Evolutionary conservation across 2,329 filamentous ascomycete species (phyloP), one percentile per base, ranked within the genome.

Genomic region (Diplodia seriata): DNA sequence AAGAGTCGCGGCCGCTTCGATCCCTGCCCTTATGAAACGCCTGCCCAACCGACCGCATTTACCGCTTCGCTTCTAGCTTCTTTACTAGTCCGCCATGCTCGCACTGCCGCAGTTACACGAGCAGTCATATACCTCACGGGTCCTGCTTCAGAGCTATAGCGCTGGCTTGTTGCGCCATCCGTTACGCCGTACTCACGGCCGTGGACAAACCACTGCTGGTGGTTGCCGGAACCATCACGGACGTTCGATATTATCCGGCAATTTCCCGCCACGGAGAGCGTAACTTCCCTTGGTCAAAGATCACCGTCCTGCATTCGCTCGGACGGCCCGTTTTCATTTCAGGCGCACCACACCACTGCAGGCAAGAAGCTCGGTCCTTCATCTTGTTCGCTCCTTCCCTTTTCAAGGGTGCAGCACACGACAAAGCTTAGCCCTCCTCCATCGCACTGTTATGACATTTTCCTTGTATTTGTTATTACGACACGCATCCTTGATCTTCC

Each of bases 1-100:
- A 51, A 29, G 40, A 57, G 51, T 47, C 23, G 59, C 31, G 31
- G 36, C 47, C 47, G 29, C 31, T 63, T 31, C 31, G 43, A 63
- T 63, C 59, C 59, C 59, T 63, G 59, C n/a, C 43, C 59, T 38
- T 51, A 51, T 63, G 59, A 63, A 63, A 63, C 59, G 50, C 33
- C 20, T 38, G 36, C 6, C 59, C 59, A 63, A 31, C 59, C 59
- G 43, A 51, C 43, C 43, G 59, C 59, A 36, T 33, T 50, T 51
- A 31, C 59, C 59, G 59, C 59, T 49, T 51, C 23, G 23, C 40
- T 33, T 47, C 47, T 49, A 38, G 50, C 47, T 63, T 33, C 31
- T 51, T 29, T 23, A 38, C 47, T 51, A 29, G 18, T 38, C 31
- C 4, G 15, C 47, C 47, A 20, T 49, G 31, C 59, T 38, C 59